Evolutionary conservation across 1,284 basidiomycete species (phyloP), one percentile per base, ranked within the genome.

Genomic region (Irpex sp.): DNA sequence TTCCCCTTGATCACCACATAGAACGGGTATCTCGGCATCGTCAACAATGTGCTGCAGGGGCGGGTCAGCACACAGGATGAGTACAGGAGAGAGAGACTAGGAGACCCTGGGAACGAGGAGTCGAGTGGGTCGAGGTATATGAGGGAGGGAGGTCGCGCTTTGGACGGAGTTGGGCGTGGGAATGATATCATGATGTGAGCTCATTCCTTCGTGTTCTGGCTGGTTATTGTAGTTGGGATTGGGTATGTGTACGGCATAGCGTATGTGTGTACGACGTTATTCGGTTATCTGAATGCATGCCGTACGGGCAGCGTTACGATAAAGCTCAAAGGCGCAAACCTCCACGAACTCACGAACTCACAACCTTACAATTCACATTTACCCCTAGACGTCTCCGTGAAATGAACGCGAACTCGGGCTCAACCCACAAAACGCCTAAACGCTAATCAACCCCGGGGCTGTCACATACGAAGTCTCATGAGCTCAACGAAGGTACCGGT

Each of bases 1-100:
- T 62, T 78, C 48, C 85, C 84, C 11, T 76, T 73, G 13, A 72
- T 77, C 8, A 87, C 82, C 31, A 78, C 77, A 60, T 85, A 82
- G 70, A 77, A 84, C 58, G 76, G 74, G 37, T 72, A 77, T 66
- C 75, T 70, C 1, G 69, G 72, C 81, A 82, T 84, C 31, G 31
- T 34, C 31, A 34, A 6, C 26, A 26, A 26, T 26, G 26, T 4
- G 26, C 26, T 26, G 44, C 21, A 44, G 11, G 15, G 40, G 2
- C 8, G 40, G 40, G 40, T 47, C 40, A 47, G 40, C 3, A 47
- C 0, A n/a, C 40, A 47, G 40, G n/a, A 6, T 0, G 40, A 47
- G 13, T 4, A 13, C 5, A 13, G 13, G n/a, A 47, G n/a, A n/a
- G 8, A 2, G n/a, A 47, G 40, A 44, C 40, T 11, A 44, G 40